Evolutionary conservation across 73 alveolate genomes (phyloP).

Genomic region (Paramecium primaurelia): DNA sequence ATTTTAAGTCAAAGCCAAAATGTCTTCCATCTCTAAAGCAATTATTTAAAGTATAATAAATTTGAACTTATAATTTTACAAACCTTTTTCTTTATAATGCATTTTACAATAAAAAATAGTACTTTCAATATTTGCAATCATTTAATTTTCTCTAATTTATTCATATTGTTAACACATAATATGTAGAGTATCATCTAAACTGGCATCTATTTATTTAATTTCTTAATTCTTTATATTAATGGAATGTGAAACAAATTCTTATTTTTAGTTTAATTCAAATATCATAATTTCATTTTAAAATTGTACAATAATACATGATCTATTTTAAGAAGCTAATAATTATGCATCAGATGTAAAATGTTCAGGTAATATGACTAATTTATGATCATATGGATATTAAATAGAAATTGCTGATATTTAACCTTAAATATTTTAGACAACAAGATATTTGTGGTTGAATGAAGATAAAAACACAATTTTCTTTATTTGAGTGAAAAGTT

Average conservation of each 20-base stretch:
- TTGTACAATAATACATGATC: background rate
- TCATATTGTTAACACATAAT: background rate
- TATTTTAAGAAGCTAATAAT: background rate
- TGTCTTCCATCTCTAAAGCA: constrained; percentile 10
- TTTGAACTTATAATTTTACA: background rate
- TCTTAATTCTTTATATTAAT: background rate
- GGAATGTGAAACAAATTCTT: background rate
- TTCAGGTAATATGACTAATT: background rate
- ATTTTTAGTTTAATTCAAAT: background rate
- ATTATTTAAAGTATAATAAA: background rate
- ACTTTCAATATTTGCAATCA: background rate
- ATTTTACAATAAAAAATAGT: background rate
- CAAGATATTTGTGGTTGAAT: background rate
- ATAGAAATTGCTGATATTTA: background rate
- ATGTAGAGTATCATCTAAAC: background rate
- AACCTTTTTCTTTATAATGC: background rate
- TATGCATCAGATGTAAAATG: background rate
- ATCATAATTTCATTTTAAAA: background rate
- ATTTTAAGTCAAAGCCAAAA: background rate
- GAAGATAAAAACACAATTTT: background rate
- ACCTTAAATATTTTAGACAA: background rate
- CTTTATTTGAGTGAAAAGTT: background rate
- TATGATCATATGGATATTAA: constrained; percentile 13
- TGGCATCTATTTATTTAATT: background rate
- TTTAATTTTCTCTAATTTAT: background rate